Evolutionary conservation across 2,329 filamentous ascomycete genomes (phyloP).

Genomic region (Venturia asperata): DNA sequence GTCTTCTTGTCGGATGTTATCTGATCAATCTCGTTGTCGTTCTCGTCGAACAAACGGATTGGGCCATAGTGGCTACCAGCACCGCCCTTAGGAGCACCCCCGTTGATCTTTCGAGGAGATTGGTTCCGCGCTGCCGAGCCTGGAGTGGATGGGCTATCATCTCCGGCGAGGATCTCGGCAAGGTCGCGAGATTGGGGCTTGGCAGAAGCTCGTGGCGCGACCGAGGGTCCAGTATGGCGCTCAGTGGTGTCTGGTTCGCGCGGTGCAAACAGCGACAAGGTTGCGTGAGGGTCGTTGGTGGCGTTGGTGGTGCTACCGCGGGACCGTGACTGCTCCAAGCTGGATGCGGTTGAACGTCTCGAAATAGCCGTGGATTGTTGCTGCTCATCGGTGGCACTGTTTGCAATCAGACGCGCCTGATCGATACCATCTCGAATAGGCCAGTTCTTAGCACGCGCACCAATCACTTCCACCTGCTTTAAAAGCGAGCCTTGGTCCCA

Average conservation of each 20-base stretch:
- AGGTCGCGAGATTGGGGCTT: constrained; percentile 62
- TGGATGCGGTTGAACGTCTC: constrained; percentile 29
- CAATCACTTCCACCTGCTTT: constrained; percentile 90
- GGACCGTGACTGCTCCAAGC: constrained; percentile 27
- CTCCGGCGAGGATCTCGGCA: constrained; percentile 56
- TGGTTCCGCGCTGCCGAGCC: constrained; percentile 20
- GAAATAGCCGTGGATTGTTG: constrained; percentile 26
- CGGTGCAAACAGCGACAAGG: constrained; percentile 66
- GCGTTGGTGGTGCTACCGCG: constrained; percentile 32
- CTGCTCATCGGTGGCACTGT: constrained; percentile 44
- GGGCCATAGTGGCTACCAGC: constrained; percentile 45
- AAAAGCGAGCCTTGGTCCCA: constrained; percentile 95
- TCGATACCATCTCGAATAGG: constrained; percentile 83
- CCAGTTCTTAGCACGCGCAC: constrained; percentile 85
- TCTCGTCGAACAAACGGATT: constrained; percentile 51
- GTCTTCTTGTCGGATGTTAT: constrained; percentile 38
- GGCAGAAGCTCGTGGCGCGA: constrained; percentile 59
- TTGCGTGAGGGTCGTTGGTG: constrained; percentile 50
- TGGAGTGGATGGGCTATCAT: constrained; percentile 15
- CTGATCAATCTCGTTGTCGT: constrained; percentile 38
- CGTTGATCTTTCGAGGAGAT: constrained; percentile 32
- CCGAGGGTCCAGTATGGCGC: constrained; percentile 37
- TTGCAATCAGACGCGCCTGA: constrained; percentile 68
- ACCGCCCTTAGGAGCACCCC: constrained; percentile 38
- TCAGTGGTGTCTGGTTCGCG: constrained; percentile 47